Percentiles rank a stretch among this genome's conserved stretches.
Conservation (phyloP, 1,139 yeast genomes). For the Geotrichum reessii region DNA sequence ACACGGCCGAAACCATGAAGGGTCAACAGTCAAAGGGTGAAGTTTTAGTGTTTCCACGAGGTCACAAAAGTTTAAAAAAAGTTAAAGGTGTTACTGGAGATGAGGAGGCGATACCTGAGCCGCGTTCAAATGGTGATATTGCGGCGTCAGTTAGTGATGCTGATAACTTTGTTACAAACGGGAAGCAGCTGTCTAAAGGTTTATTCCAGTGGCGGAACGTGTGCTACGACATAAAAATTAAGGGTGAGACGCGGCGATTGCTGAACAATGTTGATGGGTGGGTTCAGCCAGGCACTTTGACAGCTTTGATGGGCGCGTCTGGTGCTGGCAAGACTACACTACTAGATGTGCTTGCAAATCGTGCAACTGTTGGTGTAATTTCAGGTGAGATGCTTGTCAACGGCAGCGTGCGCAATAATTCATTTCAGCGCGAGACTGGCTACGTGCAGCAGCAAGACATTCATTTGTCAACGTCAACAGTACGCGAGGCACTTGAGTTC, state of each 20-base stretch:
- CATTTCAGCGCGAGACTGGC: conserved; percentile 73
- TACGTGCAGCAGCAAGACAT: conserved; percentile 76
- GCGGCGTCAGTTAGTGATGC: conserved; percentile 6
- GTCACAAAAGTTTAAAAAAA: conserved; percentile 26
- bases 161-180: conserved; percentile 21
- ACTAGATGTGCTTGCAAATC: conserved; percentile 63
- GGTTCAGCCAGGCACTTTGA: conserved; percentile 66
- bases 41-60: conserved; percentile 52
- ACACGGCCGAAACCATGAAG: conserved; percentile 54
- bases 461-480: conserved; percentile 62
- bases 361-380: conserved; percentile 68
- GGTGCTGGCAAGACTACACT: conserved; percentile 79
- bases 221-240: conserved; percentile 60
- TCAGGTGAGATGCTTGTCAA: conserved; percentile 67
- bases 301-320: conserved; percentile 75
- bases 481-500: conserved; percentile 64
- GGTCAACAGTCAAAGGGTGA: conserved; percentile 81
- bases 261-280: conserved; percentile 66
- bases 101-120: conserved; percentile 13
- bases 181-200: conserved; percentile 25
- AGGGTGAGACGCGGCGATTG: conserved; percentile 46
- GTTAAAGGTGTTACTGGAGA: conserved; percentile 24
- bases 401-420: conserved; percentile 56
- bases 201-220: conserved; percentile 71
- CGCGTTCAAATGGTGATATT: conserved; percentile 28